Evolutionary conservation across 305 asterid genomes (phyloP).

Genomic region (Euphrasia arctica): DNA sequence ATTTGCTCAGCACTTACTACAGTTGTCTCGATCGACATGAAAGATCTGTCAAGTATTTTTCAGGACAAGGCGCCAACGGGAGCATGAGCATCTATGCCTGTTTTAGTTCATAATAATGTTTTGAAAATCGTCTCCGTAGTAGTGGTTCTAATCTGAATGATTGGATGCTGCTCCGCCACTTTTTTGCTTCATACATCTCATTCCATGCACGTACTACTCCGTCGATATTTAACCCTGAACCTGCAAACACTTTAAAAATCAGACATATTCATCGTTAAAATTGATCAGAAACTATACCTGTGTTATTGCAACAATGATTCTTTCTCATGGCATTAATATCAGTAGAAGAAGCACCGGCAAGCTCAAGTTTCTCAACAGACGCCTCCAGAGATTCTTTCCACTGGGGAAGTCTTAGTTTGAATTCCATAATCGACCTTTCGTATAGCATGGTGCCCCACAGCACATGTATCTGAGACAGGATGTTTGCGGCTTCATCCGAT

Average conservation of each 20-base stretch:
- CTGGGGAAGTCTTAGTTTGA: conserved; percentile 70
- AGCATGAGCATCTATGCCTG: conserved; percentile 55
- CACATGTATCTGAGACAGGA: conserved; percentile 68
- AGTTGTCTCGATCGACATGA: not conserved
- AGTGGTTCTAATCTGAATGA: conserved; percentile 78
- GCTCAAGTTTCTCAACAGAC: conserved; percentile 78
- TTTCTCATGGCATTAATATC: conserved; percentile 87
- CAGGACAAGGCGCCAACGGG: conserved; percentile 25
- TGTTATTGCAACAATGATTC: conserved; percentile 71
- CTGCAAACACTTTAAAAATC: conserved; percentile 41
- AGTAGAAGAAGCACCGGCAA: conserved; percentile 87
- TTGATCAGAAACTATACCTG: conserved; percentile 24
- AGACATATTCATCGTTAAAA: conserved; percentile 17
- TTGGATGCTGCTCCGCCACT: conserved; percentile 62
- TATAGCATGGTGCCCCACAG: conserved; percentile 90
- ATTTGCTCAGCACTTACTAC: not conserved
- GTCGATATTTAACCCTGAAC: conserved; percentile 77
- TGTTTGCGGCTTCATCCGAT: conserved; percentile 55
- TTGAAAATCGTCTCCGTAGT: conserved; percentile 70
- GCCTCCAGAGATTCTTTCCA: conserved; percentile 93
- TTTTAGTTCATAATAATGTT: conserved; percentile 57
- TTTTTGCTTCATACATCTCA: conserved; percentile 85
- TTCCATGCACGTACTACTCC: conserved; percentile 96
- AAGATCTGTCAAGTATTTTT: conserved; percentile 26
- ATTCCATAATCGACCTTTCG: conserved; percentile 87